Evolutionary conservation across 805 yeast genomes (phyloP), one percentile per base, ranked within the genome.

Genomic region (Ogataea nitratoaversa): DNA sequence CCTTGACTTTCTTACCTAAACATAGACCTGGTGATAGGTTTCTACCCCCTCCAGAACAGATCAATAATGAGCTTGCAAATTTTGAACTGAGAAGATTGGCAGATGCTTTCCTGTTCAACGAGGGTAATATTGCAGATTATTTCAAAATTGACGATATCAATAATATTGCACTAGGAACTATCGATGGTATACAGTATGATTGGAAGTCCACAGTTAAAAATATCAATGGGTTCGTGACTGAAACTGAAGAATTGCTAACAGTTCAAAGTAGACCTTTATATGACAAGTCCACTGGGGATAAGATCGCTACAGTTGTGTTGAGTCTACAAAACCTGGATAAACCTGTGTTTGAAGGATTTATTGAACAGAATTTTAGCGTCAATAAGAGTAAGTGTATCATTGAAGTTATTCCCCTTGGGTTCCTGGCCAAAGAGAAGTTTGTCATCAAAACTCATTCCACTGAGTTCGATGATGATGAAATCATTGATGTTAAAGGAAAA

Each of bases 51-150:
- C 43, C 56, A 3, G 65, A 57, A 14, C 56, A 53, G 35, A 50
- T 54, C 22, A 59, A 62, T 31, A 43, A 43, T 31, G 56, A 55
- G 14, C 42, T 62, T 33, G 64, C 62, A 2, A 53, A 47, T 29
- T 60, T 59, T 42, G 62, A 56, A 43, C 46, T 60, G 25, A 49
- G 56, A 28, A 47, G 67, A 35, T 42, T 62, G 7, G 31, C 49
- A 19, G 62, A 58, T 30, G 62, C 66, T 3, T 56, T 62, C 38
- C 46, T 57, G 44, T 41, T 43, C 9, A 58, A 62, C 40, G 67
- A 62, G 40, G 41, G 53, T 19, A 58, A 54, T 6, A 52, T 62
- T 11, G 47, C 51, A 2, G 56, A 57, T 30, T 51, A 39, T 25
- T 57, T 62, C 32, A 38, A 48, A 27, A 34, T 56, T 11, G 19